phyloP scores from a whole-genome alignment of 2,329 filamentous ascomycete species.

The Madurella fahalii region DNA sequence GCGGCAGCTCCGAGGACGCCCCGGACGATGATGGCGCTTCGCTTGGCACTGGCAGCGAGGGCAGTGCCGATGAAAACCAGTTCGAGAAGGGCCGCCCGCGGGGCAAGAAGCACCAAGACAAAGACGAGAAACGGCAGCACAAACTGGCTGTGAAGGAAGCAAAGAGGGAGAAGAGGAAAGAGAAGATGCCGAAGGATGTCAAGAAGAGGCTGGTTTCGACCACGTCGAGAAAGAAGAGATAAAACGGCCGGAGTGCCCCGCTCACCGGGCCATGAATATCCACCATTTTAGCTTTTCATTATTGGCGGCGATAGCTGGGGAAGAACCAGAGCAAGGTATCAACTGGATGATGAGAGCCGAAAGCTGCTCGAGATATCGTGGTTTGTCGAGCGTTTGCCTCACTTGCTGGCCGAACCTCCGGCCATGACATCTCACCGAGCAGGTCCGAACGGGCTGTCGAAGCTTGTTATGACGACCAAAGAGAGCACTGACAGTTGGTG shows the following conservation, averaged over 20 bases:
- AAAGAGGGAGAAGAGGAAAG: conserved; percentile 86
- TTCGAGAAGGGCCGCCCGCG: conserved; percentile 67
- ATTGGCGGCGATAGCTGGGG: no score
- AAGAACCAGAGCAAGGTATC: not conserved
- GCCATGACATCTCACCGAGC: conserved; percentile 18
- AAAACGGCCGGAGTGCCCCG: conserved; percentile 24
- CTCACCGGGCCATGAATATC: not conserved
- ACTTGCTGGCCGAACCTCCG: conserved; percentile 36
- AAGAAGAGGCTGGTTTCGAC: conserved; percentile 81
- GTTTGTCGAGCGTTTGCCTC: conserved; percentile 20
- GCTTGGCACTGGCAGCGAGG: conserved; percentile 45
- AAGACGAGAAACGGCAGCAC: conserved; percentile 80
- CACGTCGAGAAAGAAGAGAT: conserved; percentile 61
- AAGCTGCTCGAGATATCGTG: conserved; percentile 11
- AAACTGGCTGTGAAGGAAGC: conserved; percentile 92
- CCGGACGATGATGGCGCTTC: conserved; percentile 43
- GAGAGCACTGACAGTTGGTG: conserved; percentile 55
- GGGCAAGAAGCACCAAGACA: conserved; percentile 84
- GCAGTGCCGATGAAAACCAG: conserved; percentile 41
- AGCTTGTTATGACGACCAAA: conserved; percentile 52
- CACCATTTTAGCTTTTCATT: no score
- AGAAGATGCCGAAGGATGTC: conserved; percentile 92
- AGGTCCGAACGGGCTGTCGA: conserved; percentile 37
- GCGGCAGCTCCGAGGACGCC: conserved; percentile 34
- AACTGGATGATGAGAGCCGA: conserved; percentile 30